Conservation (phyloP, 768 basidiomycete species). For the Auricularia sp. region DNA sequence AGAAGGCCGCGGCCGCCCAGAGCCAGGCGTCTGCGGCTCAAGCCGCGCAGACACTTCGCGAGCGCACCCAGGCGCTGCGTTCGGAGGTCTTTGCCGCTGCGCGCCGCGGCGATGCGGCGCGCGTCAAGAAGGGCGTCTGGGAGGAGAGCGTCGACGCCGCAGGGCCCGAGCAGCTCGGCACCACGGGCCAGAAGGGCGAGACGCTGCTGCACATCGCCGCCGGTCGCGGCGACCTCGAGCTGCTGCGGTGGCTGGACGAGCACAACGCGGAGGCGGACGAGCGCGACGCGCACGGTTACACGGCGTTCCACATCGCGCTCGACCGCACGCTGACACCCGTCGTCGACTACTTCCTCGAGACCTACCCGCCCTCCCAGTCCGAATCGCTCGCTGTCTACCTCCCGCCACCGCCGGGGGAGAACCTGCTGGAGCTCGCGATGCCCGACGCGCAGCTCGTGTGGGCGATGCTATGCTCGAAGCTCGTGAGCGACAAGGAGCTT, state of each 20-base stretch:
- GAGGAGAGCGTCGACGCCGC: conserved; percentile 61
- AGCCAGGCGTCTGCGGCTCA: conserved; percentile 38
- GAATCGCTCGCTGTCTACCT: conserved; percentile 46
- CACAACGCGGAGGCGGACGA: conserved; percentile 71
- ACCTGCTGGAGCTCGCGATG: conserved; percentile 42
- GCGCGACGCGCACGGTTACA: conserved; percentile 44
- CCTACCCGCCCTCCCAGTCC: conserved; percentile 39
- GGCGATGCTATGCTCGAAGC: conserved; percentile 50
- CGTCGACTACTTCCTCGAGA: conserved; percentile 51
- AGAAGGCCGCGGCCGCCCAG: conserved; percentile 41
- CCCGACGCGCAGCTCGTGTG: conserved; percentile 54
- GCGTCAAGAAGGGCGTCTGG: conserved; percentile 57
- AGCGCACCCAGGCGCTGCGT: conserved; percentile 37
- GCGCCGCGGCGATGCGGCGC: conserved; percentile 38
- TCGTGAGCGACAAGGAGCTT: conserved; percentile 43
- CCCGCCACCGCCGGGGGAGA: conserved; percentile 29
- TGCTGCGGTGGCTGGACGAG: conserved; percentile 60
- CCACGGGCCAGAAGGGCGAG: conserved; percentile 23
- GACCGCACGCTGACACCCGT: conserved; percentile 42
- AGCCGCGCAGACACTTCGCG: conserved; percentile 33
- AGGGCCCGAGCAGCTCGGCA: conserved; percentile 47
- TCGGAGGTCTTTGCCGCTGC: conserved; percentile 60
- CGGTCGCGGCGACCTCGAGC: conserved; percentile 40
- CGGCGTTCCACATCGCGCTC: conserved; percentile 60
- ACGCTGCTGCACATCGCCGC: conserved; percentile 64